Conservation (phyloP, 2,329 filamentous ascomycete genomes). For the Apiospora kogelbergensis region DNA sequence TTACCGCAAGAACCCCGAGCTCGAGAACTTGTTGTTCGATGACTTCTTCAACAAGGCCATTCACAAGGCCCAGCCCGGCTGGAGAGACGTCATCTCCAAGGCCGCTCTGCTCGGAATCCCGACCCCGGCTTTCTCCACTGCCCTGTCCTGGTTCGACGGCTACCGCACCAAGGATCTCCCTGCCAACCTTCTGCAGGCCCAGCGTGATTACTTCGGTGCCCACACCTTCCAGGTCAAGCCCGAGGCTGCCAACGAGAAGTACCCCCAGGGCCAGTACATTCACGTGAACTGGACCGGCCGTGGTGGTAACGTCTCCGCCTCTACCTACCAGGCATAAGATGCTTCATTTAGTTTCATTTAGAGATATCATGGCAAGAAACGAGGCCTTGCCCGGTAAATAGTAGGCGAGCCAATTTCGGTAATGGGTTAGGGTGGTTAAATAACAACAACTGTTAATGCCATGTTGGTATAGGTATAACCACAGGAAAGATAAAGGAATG, state of each 20-base stretch:
- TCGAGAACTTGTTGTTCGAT: conserved; percentile 98
- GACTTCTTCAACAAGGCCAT: conserved; percentile 99
- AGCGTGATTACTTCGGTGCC: conserved; percentile 99
- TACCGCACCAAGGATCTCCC: conserved; percentile 97
- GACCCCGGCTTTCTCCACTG: conserved; percentile 93
- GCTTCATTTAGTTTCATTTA: conserved; percentile 1
- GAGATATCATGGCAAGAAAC: conserved; percentile 3
- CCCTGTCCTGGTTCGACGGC: conserved; percentile 97
- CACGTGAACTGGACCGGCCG: conserved; percentile 99
- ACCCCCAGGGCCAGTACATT: conserved; percentile 82
- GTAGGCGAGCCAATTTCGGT: neutral
- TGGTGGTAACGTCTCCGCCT: conserved; percentile 95
- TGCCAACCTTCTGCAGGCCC: conserved; percentile 96
- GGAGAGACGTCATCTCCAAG: conserved; percentile 90
- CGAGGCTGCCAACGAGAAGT: conserved; percentile 73
- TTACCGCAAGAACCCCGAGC: conserved; percentile 90
- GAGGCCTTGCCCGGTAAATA: conserved; percentile 4
- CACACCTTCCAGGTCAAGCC: conserved; percentile 91
- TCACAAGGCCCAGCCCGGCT: conserved; percentile 90
- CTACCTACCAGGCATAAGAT: conserved; percentile 89
- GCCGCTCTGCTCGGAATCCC: conserved; percentile 92
- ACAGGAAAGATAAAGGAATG: neutral
- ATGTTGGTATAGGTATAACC: neutral
- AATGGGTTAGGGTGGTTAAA: neutral
- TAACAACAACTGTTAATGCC: neutral